Conservation (phyloP, 345 rosid species). For the Bruguiera sexangula region DNA sequence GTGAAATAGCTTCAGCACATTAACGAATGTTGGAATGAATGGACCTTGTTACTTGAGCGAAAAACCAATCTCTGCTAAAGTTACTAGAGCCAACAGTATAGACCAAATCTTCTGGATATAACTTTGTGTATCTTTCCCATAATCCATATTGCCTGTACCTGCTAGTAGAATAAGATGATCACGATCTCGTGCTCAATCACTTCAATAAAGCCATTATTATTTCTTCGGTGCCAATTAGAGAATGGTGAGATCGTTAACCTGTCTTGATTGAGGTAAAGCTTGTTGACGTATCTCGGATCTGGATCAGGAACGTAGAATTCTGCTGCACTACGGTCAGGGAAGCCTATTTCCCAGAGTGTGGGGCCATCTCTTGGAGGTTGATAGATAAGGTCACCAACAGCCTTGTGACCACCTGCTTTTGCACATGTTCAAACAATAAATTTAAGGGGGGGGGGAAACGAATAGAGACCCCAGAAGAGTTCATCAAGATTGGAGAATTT, state of each 20-base stretch:
- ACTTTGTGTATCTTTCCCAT: conserved; percentile 78
- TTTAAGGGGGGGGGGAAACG: background rate
- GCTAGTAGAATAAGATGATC: background rate
- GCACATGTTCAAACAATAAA: background rate
- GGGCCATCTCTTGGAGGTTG: conserved; percentile 82
- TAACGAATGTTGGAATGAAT: background rate
- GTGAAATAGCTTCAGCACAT: background rate
- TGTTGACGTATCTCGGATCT: conserved; percentile 60
- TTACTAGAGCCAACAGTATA: conserved; percentile 59
- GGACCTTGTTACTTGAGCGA: conserved; percentile 69
- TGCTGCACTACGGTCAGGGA: conserved; percentile 74
- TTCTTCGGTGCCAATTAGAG: too few relatives aligned
- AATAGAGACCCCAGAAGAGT: background rate
- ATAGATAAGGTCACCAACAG: conserved; percentile 56
- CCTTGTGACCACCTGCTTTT: conserved; percentile 42
- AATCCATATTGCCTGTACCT: conserved; percentile 85
- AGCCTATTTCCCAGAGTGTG: conserved; percentile 89
- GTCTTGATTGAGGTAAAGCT: conserved; percentile 56
- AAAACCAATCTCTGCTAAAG: conserved; percentile 74
- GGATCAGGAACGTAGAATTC: conserved; percentile 82
- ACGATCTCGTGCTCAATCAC: background rate
- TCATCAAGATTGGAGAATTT: background rate
- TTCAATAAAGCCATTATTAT: background rate
- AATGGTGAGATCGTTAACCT: conserved; percentile 32
- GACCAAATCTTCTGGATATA: conserved; percentile 65